These are phyloP conservation scores for Arctium minus DNA, from an alignment of 129 eudicot species.

Conservation along the genomic window DNA sequence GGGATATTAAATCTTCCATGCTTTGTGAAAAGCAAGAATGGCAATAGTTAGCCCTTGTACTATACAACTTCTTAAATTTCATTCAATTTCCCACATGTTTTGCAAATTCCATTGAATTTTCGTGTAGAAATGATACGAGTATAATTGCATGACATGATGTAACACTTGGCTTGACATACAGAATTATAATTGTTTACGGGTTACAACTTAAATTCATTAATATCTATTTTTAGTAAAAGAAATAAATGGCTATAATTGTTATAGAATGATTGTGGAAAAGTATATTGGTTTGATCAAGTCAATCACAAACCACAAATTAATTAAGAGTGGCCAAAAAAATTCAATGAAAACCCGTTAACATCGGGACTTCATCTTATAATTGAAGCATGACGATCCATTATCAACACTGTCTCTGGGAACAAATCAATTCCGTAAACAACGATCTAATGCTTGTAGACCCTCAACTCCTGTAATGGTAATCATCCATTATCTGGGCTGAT, in stretches of 20 bases:
- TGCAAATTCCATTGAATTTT: not conserved
- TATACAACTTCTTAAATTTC: not conserved
- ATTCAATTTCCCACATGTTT: not conserved
- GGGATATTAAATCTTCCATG: too few species aligned
- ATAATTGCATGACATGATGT: not conserved
- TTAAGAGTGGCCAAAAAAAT: constrained; percentile 11
- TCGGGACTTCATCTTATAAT: constrained; percentile 28
- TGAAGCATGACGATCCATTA: constrained; percentile 13
- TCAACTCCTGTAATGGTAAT: not conserved
- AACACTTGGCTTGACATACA: not conserved
- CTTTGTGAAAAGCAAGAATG: too few species aligned
- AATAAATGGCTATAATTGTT: not conserved
- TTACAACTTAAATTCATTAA: not conserved
- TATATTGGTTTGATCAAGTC: constrained; percentile 15
- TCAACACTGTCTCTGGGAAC: constrained; percentile 23
- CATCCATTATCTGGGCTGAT: constrained; percentile 10
- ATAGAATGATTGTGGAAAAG: not conserved
- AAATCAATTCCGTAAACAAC: constrained; percentile 10
- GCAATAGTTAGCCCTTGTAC: too few species aligned
- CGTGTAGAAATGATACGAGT: not conserved
- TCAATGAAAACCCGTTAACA: constrained; percentile 21
- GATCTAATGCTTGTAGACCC: not conserved
- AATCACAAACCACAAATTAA: constrained; percentile 14
- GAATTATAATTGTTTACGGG: not conserved
- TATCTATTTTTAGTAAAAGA: not conserved